These are phyloP conservation scores for Penicillium crystallinum DNA, from an alignment of 495 filamentous ascomycete genomes.

Conservation along the genomic window DNA sequence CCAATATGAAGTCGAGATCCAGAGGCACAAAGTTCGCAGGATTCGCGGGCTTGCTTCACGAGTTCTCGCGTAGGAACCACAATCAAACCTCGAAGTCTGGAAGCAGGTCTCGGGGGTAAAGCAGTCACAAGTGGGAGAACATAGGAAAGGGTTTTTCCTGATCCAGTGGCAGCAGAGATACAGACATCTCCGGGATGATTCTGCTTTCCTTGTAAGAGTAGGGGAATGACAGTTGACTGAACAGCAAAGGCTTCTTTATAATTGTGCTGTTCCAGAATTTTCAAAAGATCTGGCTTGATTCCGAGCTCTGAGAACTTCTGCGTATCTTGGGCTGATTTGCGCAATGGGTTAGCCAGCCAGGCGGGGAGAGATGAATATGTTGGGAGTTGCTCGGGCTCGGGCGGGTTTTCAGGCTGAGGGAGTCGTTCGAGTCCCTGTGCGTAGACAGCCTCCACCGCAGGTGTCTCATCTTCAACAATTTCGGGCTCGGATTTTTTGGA, in stretches of 20 bases:
- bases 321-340: slow-evolving; percentile 52
- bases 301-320: slow-evolving; percentile 58
- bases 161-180: slow-evolving; percentile 85
- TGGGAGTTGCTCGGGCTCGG: slow-evolving; percentile 44
- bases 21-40: slow-evolving; percentile 61
- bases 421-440: slow-evolving; percentile 69
- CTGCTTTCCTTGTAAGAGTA: slow-evolving; percentile 58
- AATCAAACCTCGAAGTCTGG: slow-evolving; percentile 67
- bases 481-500: slow-evolving; percentile 18
- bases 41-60: slow-evolving; percentile 72
- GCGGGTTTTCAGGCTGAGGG: slow-evolving; percentile 64
- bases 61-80: slow-evolving; percentile 88
- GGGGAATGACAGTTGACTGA: slow-evolving; percentile 73
- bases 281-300: slow-evolving; percentile 49
- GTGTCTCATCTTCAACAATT: slow-evolving; percentile 18
- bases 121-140: slow-evolving; percentile 76
- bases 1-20: slow-evolving; percentile 67
- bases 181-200: slow-evolving; percentile 68
- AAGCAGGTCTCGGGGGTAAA: slow-evolving; percentile 54
- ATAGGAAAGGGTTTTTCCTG: slow-evolving; percentile 90
- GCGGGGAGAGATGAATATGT: slow-evolving; percentile 44
- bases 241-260: slow-evolving; percentile 78
- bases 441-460: slow-evolving; percentile 34
- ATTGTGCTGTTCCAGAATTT: slow-evolving; percentile 57
- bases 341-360: slow-evolving; percentile 74